Conservation (phyloP, 2,329 filamentous ascomycete genomes). For the Ceratocystis cacaofunesta region DNA sequence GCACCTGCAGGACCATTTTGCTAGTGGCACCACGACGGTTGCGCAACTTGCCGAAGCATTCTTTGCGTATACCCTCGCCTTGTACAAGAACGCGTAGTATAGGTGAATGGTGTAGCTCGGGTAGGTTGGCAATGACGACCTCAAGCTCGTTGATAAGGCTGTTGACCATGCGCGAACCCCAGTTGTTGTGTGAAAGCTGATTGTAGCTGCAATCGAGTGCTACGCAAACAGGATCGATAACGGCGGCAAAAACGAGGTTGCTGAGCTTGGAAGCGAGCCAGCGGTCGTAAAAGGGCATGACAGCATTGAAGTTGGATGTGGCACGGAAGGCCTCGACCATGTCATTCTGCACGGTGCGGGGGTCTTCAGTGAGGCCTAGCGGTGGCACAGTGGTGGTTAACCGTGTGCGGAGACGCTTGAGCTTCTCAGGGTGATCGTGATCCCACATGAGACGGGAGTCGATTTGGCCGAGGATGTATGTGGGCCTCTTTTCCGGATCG, state of each 20-base stretch:
- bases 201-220: conserved; percentile 65
- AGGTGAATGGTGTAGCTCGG: conserved; percentile 52
- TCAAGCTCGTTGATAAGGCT: conserved; percentile 61
- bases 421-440: conserved; percentile 21
- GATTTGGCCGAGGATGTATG: conserved; percentile 57
- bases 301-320: conserved; percentile 14
- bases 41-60: conserved; percentile 42
- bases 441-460: conserved; percentile 33
- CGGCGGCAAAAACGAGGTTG: conserved; percentile 56
- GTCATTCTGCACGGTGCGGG: conserved; percentile 8
- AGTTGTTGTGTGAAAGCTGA: conserved; percentile 50
- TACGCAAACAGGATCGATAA: conserved; percentile 70
- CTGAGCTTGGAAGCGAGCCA: conserved; percentile 65
- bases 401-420: conserved; percentile 24
- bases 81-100: conserved; percentile 43
- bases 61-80: conserved; percentile 44
- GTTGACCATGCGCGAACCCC: conserved; percentile 51
- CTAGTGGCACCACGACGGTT: conserved; percentile 39
- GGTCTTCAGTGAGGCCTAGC: conserved; percentile 8
- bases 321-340: conserved; percentile 14
- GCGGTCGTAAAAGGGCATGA: conserved; percentile 28
- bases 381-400: conserved; percentile 13
- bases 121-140: conserved; percentile 54
- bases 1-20: conserved; percentile 53
- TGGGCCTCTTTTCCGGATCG: conserved; percentile 48